Conservation (phyloP, 1,284 basidiomycete species). For the Ganoderma resinaceum region DNA sequence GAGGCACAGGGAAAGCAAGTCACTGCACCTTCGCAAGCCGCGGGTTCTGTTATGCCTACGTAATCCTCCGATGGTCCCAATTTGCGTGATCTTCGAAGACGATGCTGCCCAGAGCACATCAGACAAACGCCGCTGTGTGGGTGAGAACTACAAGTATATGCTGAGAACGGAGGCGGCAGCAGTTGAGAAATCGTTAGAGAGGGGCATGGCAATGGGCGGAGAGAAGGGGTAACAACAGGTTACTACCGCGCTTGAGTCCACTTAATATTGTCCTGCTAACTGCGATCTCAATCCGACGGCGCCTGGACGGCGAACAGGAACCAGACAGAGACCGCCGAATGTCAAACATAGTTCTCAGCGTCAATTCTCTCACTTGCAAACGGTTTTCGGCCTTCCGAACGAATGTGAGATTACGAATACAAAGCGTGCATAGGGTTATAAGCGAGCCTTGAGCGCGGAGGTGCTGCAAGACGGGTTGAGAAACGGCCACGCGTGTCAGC, state of each 20-base stretch:
- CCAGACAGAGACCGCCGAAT: background rate
- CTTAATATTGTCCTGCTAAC: background rate
- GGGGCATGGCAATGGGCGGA: background rate
- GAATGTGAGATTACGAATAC: background rate
- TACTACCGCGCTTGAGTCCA: background rate
- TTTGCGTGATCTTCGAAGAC: background rate
- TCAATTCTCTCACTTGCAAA: background rate
- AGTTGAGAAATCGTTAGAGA: background rate
- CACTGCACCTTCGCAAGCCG: background rate
- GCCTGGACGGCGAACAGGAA: background rate
- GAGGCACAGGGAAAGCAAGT: background rate
- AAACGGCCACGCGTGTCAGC: constrained; percentile 16
- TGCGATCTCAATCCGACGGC: background rate
- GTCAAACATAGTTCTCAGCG: background rate
- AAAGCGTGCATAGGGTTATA: background rate
- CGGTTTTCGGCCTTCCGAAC: background rate
- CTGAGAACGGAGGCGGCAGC: background rate
- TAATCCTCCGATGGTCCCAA: background rate
- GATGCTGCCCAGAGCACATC: background rate
- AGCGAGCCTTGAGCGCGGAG: background rate
- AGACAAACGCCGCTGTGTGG: background rate
- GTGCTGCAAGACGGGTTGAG: background rate
- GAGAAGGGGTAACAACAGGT: background rate
- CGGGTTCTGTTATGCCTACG: background rate
- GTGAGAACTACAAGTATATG: background rate